Evolutionary conservation across 2,329 filamentous ascomycete genomes (phyloP).

Genomic region (Paraphaeosphaeria minitans): DNA sequence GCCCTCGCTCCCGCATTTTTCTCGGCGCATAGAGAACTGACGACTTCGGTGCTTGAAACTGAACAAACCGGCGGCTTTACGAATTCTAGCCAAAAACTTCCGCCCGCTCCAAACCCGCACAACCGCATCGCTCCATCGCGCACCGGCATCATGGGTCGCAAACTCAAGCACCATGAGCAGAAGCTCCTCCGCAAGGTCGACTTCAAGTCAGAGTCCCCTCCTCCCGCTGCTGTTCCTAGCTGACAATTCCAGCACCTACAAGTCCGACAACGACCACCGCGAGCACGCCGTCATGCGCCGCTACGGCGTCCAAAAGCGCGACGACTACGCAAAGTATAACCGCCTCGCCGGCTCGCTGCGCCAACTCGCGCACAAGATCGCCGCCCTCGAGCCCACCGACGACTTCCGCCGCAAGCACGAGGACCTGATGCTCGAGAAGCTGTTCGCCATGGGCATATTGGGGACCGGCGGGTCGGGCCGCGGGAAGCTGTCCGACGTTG

Average conservation of each 20-base stretch:
- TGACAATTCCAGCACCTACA: slow-evolving; percentile 65
- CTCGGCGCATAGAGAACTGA: too few species aligned
- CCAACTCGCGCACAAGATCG: slow-evolving; percentile 86
- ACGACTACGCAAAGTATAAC: slow-evolving; percentile 72
- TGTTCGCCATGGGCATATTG: slow-evolving; percentile 90
- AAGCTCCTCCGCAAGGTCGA: slow-evolving; percentile 82
- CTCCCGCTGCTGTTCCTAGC: too few species aligned
- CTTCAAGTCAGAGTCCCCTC: slow-evolving; percentile 62
- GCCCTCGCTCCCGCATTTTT: too few species aligned
- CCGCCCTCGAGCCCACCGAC: slow-evolving; percentile 78
- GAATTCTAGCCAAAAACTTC: neutral
- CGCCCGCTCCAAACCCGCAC: neutral
- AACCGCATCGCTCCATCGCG: neutral
- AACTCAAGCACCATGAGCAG: slow-evolving; percentile 92
- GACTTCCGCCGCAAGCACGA: slow-evolving; percentile 83
- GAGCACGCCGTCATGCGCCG: slow-evolving; percentile 78
- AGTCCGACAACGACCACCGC: slow-evolving; percentile 84
- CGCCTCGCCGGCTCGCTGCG: slow-evolving; percentile 67
- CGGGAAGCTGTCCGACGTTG: slow-evolving; percentile 71
- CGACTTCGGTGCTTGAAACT: too few species aligned
- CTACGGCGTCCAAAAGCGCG: slow-evolving; percentile 83
- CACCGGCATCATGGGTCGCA: slow-evolving; percentile 74
- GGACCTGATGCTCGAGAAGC: slow-evolving; percentile 83
- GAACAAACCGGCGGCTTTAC: too few species aligned
- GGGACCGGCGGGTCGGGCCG: slow-evolving; percentile 63